Evolutionary conservation across 139 green algal species (phyloP).

Genomic region (Monoraphidium neglectum): DNA sequence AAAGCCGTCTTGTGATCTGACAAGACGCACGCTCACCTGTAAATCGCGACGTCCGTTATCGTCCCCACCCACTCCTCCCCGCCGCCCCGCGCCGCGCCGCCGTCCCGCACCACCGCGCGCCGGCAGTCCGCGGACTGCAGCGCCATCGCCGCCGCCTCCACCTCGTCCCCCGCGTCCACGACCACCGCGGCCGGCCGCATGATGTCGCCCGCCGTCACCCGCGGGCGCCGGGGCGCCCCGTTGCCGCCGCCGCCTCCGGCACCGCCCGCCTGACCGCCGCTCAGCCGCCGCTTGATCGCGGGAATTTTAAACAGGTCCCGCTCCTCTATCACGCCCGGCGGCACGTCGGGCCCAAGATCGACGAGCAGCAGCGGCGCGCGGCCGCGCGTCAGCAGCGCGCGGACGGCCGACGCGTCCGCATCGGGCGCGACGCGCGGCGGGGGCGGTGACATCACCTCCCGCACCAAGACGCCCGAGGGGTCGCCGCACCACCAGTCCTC

Average conservation of each 20-base stretch:
- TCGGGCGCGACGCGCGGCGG: constrained; percentile 14
- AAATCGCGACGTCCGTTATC: constrained; percentile 40
- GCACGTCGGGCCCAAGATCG: constrained; percentile 15
- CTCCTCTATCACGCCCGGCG: constrained; percentile 31
- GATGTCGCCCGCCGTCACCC: neutral
- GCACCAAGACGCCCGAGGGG: neutral
- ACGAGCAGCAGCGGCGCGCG: constrained; percentile 33
- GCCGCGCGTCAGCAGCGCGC: neutral
- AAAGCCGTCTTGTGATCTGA: neutral
- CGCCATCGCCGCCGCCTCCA: neutral
- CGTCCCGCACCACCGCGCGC: constrained; percentile 34
- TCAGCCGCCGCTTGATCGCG: neutral
- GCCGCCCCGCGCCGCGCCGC: neutral
- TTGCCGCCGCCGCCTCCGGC: neutral
- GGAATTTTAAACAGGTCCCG: no score
- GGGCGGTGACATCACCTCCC: neutral
- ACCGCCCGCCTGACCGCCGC: neutral
- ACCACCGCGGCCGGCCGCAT: neutral
- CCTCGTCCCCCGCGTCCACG: neutral
- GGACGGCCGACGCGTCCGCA: constrained; percentile 5
- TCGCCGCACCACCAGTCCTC: neutral
- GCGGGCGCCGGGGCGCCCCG: neutral
- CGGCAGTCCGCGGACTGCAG: constrained; percentile 7
- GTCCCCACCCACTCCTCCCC: constrained; percentile 28
- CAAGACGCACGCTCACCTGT: constrained; percentile 25